Conservation (phyloP, 1,139 yeast genomes). For the Sugiyamaella neomexicana region DNA sequence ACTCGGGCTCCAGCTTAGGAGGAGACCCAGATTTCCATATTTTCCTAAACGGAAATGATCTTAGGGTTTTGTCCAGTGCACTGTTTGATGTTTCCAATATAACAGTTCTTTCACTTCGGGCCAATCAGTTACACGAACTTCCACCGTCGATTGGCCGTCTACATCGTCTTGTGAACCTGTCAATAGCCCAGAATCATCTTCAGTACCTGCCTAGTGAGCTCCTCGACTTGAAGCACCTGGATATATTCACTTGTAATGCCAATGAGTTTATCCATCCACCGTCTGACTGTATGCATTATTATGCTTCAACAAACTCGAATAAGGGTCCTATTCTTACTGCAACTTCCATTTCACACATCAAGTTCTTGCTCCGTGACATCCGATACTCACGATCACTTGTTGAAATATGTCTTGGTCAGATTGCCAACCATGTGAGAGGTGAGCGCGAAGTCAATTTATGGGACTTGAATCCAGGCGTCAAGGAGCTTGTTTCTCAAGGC, state of each 20-base stretch:
- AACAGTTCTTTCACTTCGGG: constrained; percentile 55
- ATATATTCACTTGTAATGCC: constrained; percentile 52
- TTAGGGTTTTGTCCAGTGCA: constrained; percentile 52
- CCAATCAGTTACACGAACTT: constrained; percentile 50
- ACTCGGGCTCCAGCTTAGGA: constrained; percentile 19
- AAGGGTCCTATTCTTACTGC: constrained; percentile 4
- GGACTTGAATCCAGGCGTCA: constrained; percentile 21
- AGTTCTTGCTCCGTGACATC: not conserved
- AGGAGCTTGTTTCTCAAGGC: constrained; percentile 23
- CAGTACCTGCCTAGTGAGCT: constrained; percentile 57
- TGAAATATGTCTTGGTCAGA: constrained; percentile 16
- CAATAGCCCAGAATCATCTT: constrained; percentile 54
- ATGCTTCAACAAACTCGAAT: not conserved
- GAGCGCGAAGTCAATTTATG: constrained; percentile 22
- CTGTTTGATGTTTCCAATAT: constrained; percentile 53
- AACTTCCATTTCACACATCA: constrained; percentile 1
- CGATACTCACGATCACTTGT: constrained; percentile 5
- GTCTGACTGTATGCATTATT: constrained; percentile 2
- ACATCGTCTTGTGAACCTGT: constrained; percentile 48
- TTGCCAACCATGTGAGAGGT: constrained; percentile 19
- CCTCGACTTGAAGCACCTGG: constrained; percentile 46
- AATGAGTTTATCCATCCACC: constrained; percentile 42
- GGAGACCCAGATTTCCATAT: constrained; percentile 44
- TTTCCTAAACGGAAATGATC: constrained; percentile 52
- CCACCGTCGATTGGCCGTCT: constrained; percentile 56